A percentile compares a stretch with the other conserved stretches of the same genome.
phyloP scores from a whole-genome alignment of 2,329 filamentous ascomycete genomes.

The Colletotrichum salicis region DNA sequence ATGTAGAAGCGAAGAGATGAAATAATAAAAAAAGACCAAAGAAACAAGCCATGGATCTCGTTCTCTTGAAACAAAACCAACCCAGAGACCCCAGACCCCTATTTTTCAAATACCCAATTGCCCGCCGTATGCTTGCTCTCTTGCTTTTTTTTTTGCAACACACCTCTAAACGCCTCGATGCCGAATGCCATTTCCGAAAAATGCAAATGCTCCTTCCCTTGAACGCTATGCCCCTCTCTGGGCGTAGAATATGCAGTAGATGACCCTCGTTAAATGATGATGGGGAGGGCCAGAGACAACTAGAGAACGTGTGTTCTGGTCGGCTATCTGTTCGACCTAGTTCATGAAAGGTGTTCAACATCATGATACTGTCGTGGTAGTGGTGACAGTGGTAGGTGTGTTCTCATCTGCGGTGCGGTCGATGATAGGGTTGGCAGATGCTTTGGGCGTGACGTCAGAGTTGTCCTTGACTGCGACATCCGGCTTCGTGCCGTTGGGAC shows the following conservation, averaged over 20 bases:
- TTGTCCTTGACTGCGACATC: background rate
- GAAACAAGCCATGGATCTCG: slow-evolving; percentile 23
- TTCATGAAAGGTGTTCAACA: background rate
- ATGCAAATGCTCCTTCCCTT: slow-evolving; percentile 28
- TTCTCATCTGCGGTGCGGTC: slow-evolving; percentile 21
- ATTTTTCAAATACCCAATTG: slow-evolving; percentile 17
- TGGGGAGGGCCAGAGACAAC: background rate
- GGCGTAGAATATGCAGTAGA: slow-evolving; percentile 25
- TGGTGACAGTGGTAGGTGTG: slow-evolving; percentile 11
- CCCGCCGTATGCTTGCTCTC: slow-evolving; percentile 8
- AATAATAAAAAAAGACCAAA: slow-evolving; percentile 6
- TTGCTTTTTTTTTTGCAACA: slow-evolving; percentile 20
- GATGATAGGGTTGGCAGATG: slow-evolving; percentile 28
- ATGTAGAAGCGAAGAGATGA: slow-evolving; percentile 3
- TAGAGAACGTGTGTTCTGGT: background rate
- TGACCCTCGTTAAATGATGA: slow-evolving; percentile 1
- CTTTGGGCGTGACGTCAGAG: slow-evolving; percentile 33
- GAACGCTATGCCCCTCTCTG: slow-evolving; percentile 30
- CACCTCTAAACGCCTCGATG: slow-evolving; percentile 22
- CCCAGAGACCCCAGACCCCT: slow-evolving; percentile 1
- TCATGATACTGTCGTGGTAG: slow-evolving; percentile 14
- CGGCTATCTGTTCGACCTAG: background rate
- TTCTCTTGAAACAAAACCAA: slow-evolving; percentile 1
- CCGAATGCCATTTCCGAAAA: slow-evolving; percentile 11
- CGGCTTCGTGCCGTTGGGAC: slow-evolving; percentile 32